Base-by-base conservation (phyloP, 2,329 filamentous ascomycete species). In the Verticillium klebahnii region DNA sequence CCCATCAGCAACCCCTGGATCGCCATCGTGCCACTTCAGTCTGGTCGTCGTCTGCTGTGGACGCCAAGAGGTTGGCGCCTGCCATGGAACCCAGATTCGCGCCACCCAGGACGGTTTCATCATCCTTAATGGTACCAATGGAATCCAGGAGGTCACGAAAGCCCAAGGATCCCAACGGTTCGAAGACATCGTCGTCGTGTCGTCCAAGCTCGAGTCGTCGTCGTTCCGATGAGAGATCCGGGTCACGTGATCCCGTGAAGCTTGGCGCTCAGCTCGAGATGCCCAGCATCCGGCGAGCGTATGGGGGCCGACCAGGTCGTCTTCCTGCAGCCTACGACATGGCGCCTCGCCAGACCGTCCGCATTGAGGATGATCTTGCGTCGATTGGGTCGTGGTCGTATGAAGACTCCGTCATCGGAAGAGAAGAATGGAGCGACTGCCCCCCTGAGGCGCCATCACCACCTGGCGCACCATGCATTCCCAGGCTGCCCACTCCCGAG, bases 401-500 rank as follows among this genome's bases (percentile, higher is more conserved):
- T 25, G n/a, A 14, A 3, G 29, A 56, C 8, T 17, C 29, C 25
- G 17, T 23, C 29, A 34, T 9, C 32, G 55, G n/a, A 5, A 23
- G 32, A 17, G n/a, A 32, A 12, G 23, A 19, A n/a, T 58, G 57
- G 57, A 15, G 17, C 34, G 39, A 14, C 45, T 58, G 56, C 1
- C 52, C 37, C 1, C 55, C 57, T 1, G 29, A 45, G 17, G 55
- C 14, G 14, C 50, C 61, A 25, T 58, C 36, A 19, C 59, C 63
- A 8, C 61, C 58, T 8, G n/a, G 31, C 29, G 40, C 58, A 14
- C 64, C 64, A 17, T 36, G 56, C 2, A 62, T 64, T 5, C 12
- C 60, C n/a, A 63, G 63, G 45, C 61, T 64, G 8, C 34, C 45
- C 19, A 65, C 64, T 7, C 64, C 63, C 5, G 64, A 65, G 52